These are phyloP conservation scores for Vigna mungo DNA, from an alignment of 306 rosid genomes.

Conservation along the genomic window DNA sequence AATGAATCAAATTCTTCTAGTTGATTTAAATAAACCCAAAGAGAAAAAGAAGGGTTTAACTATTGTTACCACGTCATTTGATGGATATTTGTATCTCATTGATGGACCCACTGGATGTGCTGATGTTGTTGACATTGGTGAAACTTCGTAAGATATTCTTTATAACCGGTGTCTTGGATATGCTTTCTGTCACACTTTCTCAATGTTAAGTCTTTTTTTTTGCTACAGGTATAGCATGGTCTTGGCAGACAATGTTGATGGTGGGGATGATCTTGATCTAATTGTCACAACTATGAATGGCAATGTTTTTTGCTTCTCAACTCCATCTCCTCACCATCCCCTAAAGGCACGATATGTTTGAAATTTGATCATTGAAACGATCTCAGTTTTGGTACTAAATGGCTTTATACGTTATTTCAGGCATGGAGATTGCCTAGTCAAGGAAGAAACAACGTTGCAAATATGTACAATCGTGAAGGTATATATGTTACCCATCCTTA, in stretches of 20 bases:
- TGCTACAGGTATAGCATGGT: conserved; percentile 95
- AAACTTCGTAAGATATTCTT: conserved; percentile 86
- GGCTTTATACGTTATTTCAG: conserved; percentile 54
- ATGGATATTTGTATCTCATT: conserved; percentile 92
- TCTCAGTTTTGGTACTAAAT: conserved; percentile 34
- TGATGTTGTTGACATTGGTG: conserved; percentile 98
- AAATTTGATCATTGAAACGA: conserved; percentile 38
- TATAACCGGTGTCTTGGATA: conserved; percentile 26
- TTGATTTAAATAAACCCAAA: conserved; percentile 77
- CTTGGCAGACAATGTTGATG: conserved; percentile 97
- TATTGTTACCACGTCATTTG: conserved; percentile 90
- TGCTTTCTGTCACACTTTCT: conserved; percentile 37
- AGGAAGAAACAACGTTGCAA: conserved; percentile 86
- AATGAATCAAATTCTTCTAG: conserved; percentile 94
- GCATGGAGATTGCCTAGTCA: conserved; percentile 82
- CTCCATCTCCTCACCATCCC: conserved; percentile 92
- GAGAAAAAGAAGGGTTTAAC: conserved; percentile 89
- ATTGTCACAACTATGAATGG: conserved; percentile 97
- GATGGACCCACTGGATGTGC: conserved; percentile 97
- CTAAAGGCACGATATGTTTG: conserved; percentile 71
- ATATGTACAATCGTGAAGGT: conserved; percentile 80
- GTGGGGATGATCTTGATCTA: conserved; percentile 98
- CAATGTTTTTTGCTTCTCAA: conserved; percentile 94
- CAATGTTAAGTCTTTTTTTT: conserved; percentile 36
- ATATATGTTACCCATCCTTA: conserved; percentile 81